Evolutionary conservation across 176 grass and related monocot genomes (phyloP), one percentile per base, ranked within the genome.

Genomic region (Stipa capillata): DNA sequence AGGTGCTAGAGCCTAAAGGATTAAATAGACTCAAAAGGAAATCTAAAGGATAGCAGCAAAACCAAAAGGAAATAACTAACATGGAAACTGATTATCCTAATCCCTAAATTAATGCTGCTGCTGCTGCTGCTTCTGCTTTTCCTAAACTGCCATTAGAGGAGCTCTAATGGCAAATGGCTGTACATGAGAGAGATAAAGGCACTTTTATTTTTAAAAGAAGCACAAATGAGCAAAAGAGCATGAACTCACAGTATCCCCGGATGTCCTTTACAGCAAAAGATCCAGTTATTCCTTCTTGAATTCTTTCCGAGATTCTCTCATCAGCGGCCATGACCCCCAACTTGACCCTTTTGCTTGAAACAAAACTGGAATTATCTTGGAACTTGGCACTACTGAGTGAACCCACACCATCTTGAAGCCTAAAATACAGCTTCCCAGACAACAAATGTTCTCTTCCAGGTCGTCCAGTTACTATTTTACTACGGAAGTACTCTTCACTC

Each of bases 261-360:
- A 53, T 43, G 24, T 17, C 23, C 54, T 61, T 79, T 4, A 85
- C 8, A 2, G 43, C 0, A 85, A 85, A 85, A 63, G 74, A 6
- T 24, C 79, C 54, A 79, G 74, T 33, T 79, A 85, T 51, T 72
- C 83, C 83, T 72, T 85, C 74, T 15, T 72, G 65, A 0, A 85
- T 52, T 50, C 41, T 71, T 17, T 79, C 24, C 34, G 74, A 62
- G 29, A 85, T 72, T 14, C 13, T 71, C 24, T 79, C 74, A 42
- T 85, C 83, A 72, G 55, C 42, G 42, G 33, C 74, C 74, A 78
- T 79, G 7, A 71, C 83, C 49, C 74, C 83, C 33, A 85, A 50
- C 54, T 5, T 85, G 43, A 85, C 72, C 44, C 12, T 85, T 37
- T 9, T 79, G 74, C 74, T 24, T 24, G 43, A 74, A 53, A 85